phyloP scores from a whole-genome alignment of 345 rosid genomes.

The Eucalyptus erythrocorys region DNA sequence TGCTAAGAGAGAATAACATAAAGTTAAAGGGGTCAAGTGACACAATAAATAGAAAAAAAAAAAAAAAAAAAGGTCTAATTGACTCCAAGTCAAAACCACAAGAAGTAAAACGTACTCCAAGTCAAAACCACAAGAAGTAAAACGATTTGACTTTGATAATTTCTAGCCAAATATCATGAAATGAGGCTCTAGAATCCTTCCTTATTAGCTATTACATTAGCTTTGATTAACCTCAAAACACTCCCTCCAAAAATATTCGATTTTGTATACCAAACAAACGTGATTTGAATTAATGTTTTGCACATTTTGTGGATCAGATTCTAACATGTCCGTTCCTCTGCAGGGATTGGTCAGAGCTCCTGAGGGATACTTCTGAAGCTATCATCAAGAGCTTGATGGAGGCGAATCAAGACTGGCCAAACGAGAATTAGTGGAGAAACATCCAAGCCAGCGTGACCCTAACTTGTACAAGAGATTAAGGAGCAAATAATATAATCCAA shows the following conservation, averaged over 20 bases:
- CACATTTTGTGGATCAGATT: background rate
- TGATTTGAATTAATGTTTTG: background rate
- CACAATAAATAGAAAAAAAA: background rate
- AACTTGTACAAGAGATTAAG: background rate
- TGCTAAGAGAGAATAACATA: background rate
- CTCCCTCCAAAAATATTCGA: background rate
- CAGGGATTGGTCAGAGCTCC: constrained; percentile 76
- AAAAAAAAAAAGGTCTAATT: background rate
- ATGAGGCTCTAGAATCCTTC: background rate
- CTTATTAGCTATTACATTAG: background rate
- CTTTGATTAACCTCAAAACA: background rate
- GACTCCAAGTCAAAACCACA: background rate
- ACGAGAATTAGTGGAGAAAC: background rate
- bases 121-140: background rate
- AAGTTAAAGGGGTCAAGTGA: background rate
- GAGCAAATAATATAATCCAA: background rate
- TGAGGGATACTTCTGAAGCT: constrained; percentile 50
- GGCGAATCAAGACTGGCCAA: background rate
- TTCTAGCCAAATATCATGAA: background rate
- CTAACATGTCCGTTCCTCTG: background rate
- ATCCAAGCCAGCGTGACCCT: background rate
- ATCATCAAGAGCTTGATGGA: constrained; percentile 45
- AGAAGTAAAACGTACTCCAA: background rate
- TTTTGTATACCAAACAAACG: background rate
- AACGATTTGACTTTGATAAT: background rate